phyloP scores from a whole-genome alignment of 441 rosid genomes.

The Lepidium campestre region DNA sequence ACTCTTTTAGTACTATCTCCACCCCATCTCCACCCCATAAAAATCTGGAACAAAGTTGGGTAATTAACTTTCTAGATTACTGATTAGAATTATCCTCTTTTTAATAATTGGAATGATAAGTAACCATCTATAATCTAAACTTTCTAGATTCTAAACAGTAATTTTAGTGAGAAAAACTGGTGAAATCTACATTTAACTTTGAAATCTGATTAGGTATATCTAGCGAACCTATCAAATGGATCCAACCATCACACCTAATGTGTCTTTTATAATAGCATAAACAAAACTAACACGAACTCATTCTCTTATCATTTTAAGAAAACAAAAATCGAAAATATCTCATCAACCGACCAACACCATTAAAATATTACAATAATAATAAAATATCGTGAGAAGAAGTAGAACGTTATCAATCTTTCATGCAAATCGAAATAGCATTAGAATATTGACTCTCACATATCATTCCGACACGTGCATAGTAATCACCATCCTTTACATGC shows the following conservation, averaged over 20 bases:
- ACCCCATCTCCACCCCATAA: no score
- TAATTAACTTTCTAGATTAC: no score
- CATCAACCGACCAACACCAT: not conserved
- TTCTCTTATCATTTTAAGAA: not conserved
- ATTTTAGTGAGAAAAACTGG: no score
- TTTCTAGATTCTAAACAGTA: no score
- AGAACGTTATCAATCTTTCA: slow-evolving; percentile 15
- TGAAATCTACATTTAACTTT: no score
- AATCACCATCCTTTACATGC: not conserved
- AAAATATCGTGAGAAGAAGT: not conserved
- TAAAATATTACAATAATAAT: not conserved
- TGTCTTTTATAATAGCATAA: not conserved
- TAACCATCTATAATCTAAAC: no score
- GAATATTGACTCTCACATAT: not conserved
- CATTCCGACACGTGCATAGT: slow-evolving; percentile 4
- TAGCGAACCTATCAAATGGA: not conserved
- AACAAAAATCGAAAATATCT: not conserved
- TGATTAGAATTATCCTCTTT: no score
- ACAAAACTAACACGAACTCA: slow-evolving; percentile 8
- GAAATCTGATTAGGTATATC: not conserved
- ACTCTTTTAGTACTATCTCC: no score
- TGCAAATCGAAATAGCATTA: slow-evolving; percentile 14
- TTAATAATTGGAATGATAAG: no score
- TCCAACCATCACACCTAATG: slow-evolving; percentile 9
- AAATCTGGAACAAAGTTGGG: no score